Percentiles rank a stretch among this genome's conserved stretches.
Conservation (phyloP, 495 filamentous ascomycete genomes). For the Aspergillus baeticus region DNA sequence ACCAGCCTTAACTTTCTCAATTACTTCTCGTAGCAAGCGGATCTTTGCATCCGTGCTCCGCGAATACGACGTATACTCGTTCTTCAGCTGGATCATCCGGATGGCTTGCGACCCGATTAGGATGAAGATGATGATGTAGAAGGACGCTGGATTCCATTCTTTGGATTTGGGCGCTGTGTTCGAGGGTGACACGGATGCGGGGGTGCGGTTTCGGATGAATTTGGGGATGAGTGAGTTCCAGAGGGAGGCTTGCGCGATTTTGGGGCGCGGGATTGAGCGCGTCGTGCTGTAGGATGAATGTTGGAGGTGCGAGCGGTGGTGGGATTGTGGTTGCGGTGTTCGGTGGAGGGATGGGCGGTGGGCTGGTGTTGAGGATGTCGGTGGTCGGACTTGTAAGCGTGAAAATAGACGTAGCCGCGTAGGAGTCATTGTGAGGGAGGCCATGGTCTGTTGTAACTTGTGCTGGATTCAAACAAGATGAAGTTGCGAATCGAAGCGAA, state of each 20-base stretch:
- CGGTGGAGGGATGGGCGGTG: background rate
- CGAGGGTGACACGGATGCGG: conserved; percentile 8
- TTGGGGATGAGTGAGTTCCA: conserved; percentile 68
- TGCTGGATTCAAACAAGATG: background rate
- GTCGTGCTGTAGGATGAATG: conserved; percentile 20
- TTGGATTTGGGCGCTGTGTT: conserved; percentile 45
- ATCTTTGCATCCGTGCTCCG: conserved; percentile 80
- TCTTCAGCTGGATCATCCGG: conserved; percentile 79
- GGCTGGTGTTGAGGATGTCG: background rate
- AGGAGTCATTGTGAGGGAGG: conserved; percentile 9
- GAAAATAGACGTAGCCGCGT: conserved; percentile 2
- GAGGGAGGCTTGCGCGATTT: conserved; percentile 62
- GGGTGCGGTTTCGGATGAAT: conserved; percentile 41
- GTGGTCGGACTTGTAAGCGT: background rate
- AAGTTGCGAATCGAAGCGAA: background rate
- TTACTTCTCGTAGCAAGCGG: conserved; percentile 72
- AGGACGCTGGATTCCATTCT: conserved; percentile 90
- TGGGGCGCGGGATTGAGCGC: conserved; percentile 46
- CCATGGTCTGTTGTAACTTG: background rate
- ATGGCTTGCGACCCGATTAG: conserved; percentile 94
- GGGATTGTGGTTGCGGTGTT: conserved; percentile 1
- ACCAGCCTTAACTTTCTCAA: conserved; percentile 76
- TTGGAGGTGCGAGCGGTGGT: no score
- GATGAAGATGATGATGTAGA: conserved; percentile 87
- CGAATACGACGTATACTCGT: conserved; percentile 67